These are phyloP conservation scores for Fusarium praegraminearum DNA, from an alignment of 2,329 filamentous ascomycete species.

Conservation along the genomic window DNA sequence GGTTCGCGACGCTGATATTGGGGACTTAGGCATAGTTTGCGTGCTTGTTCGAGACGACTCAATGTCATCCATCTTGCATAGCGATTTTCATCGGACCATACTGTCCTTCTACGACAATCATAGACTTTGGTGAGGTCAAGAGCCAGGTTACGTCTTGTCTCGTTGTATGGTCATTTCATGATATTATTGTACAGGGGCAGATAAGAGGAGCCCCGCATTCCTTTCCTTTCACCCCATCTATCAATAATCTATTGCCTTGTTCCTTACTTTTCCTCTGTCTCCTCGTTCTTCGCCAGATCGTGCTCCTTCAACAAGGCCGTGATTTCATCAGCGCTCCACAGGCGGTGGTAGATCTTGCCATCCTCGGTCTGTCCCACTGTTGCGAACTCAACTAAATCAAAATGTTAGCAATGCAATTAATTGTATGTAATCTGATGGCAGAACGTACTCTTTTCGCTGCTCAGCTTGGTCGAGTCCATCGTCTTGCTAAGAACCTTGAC, in stretches of 20 bases:
- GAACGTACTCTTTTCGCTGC: constrained; percentile 94
- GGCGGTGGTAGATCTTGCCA: constrained; percentile 97
- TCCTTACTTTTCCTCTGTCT: constrained; percentile 72
- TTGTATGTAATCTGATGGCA: neutral
- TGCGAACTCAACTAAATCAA: constrained; percentile 86
- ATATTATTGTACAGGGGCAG: constrained; percentile 50
- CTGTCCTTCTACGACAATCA: constrained; percentile 3
- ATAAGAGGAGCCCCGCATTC: constrained; percentile 40
- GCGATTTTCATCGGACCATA: constrained; percentile 12
- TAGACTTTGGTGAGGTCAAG: constrained; percentile 28
- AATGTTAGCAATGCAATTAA: constrained; percentile 29
- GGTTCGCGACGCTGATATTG: constrained; percentile 45
- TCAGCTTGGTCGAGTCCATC: constrained; percentile 99
- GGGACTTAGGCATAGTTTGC: constrained; percentile 44
- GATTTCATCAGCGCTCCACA: constrained; percentile 98
- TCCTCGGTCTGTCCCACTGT: constrained; percentile 96
- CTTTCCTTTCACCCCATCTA: constrained; percentile 45
- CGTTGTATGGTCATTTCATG: constrained; percentile 46
- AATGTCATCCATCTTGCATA: constrained; percentile 22
- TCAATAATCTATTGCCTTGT: constrained; percentile 45
- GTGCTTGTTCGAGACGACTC: constrained; percentile 20
- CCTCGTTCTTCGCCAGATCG: constrained; percentile 89
- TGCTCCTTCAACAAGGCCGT: constrained; percentile 94
- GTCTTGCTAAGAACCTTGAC: constrained; percentile 99
- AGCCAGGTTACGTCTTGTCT: constrained; percentile 23